A percentile compares a stretch with the other conserved stretches of the same genome.
These are phyloP conservation scores for Alternaria hordeiaustralica DNA, from an alignment of 2,329 filamentous ascomycete genomes.

Conservation along the genomic window DNA sequence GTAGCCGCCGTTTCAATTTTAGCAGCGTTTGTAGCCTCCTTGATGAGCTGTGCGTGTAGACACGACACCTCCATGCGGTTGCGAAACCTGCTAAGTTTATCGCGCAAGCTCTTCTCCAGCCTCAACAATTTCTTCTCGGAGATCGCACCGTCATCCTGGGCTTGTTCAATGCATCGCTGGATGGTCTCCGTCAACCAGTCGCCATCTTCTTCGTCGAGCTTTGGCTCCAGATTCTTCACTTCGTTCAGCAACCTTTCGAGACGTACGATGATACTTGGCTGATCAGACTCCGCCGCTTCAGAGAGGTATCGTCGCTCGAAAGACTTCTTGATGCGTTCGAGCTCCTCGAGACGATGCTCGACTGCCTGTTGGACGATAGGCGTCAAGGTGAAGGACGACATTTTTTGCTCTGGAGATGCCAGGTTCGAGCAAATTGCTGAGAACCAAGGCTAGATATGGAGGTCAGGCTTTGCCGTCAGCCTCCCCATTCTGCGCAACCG, in stretches of 20 bases:
- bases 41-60: conserved; percentile 62
- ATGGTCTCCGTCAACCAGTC: conserved; percentile 49
- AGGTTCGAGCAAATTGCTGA: not conserved
- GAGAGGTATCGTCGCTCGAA: conserved; percentile 57
- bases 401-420: not conserved
- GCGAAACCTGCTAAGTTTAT: conserved; percentile 58
- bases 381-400: not conserved
- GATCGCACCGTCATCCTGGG: conserved; percentile 61
- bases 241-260: conserved; percentile 41
- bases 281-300: conserved; percentile 26
- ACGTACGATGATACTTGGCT: not conserved
- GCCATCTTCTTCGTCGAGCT: conserved; percentile 40
- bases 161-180: conserved; percentile 61
- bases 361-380: not conserved
- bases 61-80: conserved; percentile 63
- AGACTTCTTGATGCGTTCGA: conserved; percentile 58
- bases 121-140: conserved; percentile 54
- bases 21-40: conserved; percentile 40
- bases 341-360: conserved; percentile 60
- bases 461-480: not conserved
- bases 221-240: conserved; percentile 44
- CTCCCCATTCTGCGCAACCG: not conserved
- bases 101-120: conserved; percentile 57
- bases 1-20: conserved; percentile 7
- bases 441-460: not conserved